phyloP scores from a whole-genome alignment of 2,329 filamentous ascomycete genomes.

The Fusarium clavum region DNA sequence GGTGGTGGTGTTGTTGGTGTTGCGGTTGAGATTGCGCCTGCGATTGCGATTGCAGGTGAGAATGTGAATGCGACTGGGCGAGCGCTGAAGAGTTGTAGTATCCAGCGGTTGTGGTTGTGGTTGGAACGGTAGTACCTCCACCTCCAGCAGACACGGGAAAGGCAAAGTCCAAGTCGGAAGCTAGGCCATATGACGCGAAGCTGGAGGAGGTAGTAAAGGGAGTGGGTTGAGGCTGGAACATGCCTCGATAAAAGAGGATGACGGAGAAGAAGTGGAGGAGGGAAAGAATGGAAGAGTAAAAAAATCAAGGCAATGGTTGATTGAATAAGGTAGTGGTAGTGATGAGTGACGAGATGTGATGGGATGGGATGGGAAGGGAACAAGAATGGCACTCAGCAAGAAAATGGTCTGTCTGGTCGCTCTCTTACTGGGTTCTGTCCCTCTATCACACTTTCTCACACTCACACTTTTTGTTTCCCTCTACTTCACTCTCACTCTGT shows the following conservation, averaged over 20 bases:
- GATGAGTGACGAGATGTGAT: not conserved
- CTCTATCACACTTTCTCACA: not conserved
- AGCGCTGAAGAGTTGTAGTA: slow-evolving; percentile 7
- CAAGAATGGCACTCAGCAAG: slow-evolving; percentile 13
- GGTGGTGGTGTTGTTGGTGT: slow-evolving; percentile 5
- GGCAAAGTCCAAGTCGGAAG: slow-evolving; percentile 46
- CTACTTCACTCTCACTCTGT: not conserved
- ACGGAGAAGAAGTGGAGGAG: slow-evolving; percentile 26
- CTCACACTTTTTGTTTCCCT: not conserved
- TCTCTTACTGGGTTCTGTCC: not conserved
- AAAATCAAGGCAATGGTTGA: slow-evolving; percentile 24
- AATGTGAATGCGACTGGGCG: slow-evolving; percentile 25
- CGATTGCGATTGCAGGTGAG: slow-evolving; percentile 27
- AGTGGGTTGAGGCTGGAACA: slow-evolving; percentile 67
- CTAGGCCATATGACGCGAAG: slow-evolving; percentile 56
- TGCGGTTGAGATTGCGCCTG: slow-evolving; percentile 20
- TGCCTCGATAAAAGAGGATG: slow-evolving; percentile 50
- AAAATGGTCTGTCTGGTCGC: not conserved
- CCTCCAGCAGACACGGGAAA: slow-evolving; percentile 44
- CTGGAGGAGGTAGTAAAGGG: slow-evolving; percentile 59
- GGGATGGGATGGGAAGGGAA: slow-evolving; percentile 1
- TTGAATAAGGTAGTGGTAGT: not conserved
- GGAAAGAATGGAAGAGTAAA: slow-evolving; percentile 5
- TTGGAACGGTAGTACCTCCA: slow-evolving; percentile 37
- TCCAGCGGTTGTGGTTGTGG: not conserved